These are phyloP conservation scores for Candida glucosophila DNA, from an alignment of 1,139 yeast species.

Conservation along the genomic window DNA sequence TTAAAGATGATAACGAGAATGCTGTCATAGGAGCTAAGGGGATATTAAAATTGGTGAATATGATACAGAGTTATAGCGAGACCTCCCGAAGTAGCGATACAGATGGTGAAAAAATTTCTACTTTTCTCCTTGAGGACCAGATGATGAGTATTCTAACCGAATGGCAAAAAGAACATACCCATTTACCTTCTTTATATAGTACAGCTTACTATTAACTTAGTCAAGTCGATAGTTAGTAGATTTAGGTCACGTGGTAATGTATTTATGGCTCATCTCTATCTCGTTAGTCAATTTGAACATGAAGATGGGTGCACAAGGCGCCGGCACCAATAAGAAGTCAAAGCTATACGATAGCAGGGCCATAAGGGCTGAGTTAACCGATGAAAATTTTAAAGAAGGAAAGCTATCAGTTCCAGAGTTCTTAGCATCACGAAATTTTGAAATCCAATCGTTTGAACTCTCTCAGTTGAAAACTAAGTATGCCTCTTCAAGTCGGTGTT, in stretches of 20 bases:
- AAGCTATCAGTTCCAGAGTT: conserved; percentile 62
- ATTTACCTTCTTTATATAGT: conserved; percentile 72
- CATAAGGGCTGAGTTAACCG: conserved; percentile 28
- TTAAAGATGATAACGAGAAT: conserved; percentile 92
- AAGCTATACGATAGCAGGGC: conserved; percentile 32
- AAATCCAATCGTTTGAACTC: conserved; percentile 65
- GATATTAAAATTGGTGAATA: conserved; percentile 67
- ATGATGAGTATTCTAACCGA: conserved; percentile 61
- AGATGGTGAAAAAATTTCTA: conserved; percentile 21
- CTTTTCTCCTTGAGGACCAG: conserved; percentile 61
- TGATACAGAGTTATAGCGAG: conserved; percentile 33
- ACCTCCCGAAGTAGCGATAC: conserved; percentile 12
- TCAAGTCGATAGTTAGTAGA: no score
- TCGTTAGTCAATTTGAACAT: neutral
- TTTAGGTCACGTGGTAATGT: no score
- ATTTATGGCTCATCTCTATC: no score
- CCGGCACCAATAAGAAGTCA: conserved; percentile 14
- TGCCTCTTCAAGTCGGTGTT: conserved; percentile 71
- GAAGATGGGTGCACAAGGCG: neutral
- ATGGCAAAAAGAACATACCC: conserved; percentile 81
- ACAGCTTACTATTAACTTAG: conserved; percentile 75
- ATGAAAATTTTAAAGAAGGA: conserved; percentile 25
- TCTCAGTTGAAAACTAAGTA: conserved; percentile 68
- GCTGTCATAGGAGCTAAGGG: conserved; percentile 92
- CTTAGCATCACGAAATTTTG: conserved; percentile 64